Evolutionary conservation across 164 flowering plant genomes (phyloP), one percentile per base, ranked within the genome.

Genomic region (Piper betle): DNA sequence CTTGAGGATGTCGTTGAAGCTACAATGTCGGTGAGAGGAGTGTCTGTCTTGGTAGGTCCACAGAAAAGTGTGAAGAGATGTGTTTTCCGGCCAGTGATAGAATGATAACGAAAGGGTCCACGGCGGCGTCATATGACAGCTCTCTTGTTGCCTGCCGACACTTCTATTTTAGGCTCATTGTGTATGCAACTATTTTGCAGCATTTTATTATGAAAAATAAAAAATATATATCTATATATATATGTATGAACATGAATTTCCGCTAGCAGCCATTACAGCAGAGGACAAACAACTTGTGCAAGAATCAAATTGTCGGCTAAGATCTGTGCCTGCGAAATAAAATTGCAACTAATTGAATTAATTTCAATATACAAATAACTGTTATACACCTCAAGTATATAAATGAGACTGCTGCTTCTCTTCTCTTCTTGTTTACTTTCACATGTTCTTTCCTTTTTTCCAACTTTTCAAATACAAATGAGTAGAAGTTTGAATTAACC

Each of bases 311-410:
- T 25, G 33, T 25, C 33, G 33, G 33, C 33, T 38, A 37, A 46
- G 52, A 60, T 60, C 66, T 62, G 60, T 61, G 41, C 37, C 57
- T 52, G 65, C 55, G 55, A 64, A 64, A 43, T 48, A 66, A 74
- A 25, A 25, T 25, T 25, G 33, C 33, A 25, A 25, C 33, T 25
- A 25, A 25, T 67, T 61, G 70, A 69, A 62, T 48, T 65, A 64
- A 59, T 64, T 64, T 63, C 43, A 72, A 78, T 68, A 71, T 75
- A 78, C 72, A 69, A 19, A 69, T 43, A 70, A 20, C 62, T 64
- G 75, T 65, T 67, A 60, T 69, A 68, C 74, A 74, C 59, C 66
- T 64, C 48, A 64, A 25, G 33, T 25, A 54, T 67, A 63, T 65
- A 64, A 64, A 57, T 66, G 73, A 72, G 39, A 40, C 41, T 39